Percentiles rank a stretch among this genome's conserved stretches.
Conservation (phyloP, 1,284 basidiomycete species). For the Austropuccinia psidii region DNA sequence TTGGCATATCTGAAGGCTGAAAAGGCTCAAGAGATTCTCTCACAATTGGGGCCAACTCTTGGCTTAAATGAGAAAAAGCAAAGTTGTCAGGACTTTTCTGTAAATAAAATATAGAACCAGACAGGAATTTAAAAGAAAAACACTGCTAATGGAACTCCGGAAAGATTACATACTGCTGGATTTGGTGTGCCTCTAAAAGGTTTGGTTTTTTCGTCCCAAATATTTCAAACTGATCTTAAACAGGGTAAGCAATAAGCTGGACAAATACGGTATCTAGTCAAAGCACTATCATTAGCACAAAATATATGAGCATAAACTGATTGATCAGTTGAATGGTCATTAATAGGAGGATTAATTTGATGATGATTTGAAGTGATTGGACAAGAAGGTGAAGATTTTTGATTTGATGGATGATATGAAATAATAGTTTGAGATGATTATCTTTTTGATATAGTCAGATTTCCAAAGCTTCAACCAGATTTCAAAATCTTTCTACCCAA, state of each 20-base stretch:
- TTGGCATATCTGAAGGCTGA: constrained; percentile 71
- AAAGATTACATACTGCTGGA: constrained; percentile 64
- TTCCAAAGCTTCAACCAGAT: constrained; percentile 37
- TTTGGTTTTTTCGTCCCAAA: constrained; percentile 55
- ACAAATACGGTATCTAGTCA: constrained; percentile 43
- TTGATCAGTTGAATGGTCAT: constrained; percentile 37
- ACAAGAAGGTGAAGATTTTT: constrained; percentile 35
- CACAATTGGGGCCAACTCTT: constrained; percentile 43
- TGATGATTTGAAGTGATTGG: constrained; percentile 40
- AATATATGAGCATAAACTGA: constrained; percentile 42
- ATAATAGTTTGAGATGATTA: too few species aligned
- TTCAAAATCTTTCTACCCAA: constrained; percentile 7
- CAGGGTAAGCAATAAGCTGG: constrained; percentile 63
- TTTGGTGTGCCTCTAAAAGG: not conserved
- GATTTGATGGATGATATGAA: too few species aligned
- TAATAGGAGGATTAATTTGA: constrained; percentile 48
- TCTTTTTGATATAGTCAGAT: constrained; percentile 13
- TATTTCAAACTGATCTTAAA: constrained; percentile 73
- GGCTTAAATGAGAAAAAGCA: not conserved
- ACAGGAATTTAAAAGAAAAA: not conserved
- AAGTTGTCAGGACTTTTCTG: not conserved
- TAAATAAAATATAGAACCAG: not conserved
- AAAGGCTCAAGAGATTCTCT: constrained; percentile 39
- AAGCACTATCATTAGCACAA: constrained; percentile 40
- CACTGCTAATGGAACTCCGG: constrained; percentile 65